These are phyloP conservation scores for Mycosphaerella arachidis DNA, from an alignment of 2,329 filamentous ascomycete genomes.

Conservation along the genomic window DNA sequence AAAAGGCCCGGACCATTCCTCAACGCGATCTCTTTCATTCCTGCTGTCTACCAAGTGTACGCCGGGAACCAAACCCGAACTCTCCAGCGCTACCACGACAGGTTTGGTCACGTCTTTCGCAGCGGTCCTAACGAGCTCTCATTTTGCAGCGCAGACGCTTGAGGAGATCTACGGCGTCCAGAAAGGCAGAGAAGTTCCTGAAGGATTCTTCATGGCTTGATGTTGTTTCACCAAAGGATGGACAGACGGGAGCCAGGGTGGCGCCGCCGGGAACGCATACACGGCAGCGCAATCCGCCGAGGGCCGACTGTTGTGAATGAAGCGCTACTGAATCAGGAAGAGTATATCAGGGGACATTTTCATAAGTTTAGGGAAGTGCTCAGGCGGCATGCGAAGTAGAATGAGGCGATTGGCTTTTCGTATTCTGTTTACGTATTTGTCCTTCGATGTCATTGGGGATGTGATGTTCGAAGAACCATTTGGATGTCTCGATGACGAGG, in stretches of 20 bases:
- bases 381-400: not conserved
- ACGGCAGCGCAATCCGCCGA: not conserved
- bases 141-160: constrained; percentile 3
- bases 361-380: constrained; percentile 1
- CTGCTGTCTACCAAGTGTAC: not conserved
- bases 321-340: not conserved
- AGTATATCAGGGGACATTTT: not conserved
- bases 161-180: constrained; percentile 4
- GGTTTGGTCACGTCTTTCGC: constrained; percentile 27
- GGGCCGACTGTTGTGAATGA: constrained; percentile 1
- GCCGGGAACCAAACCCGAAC: not conserved
- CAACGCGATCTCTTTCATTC: not conserved
- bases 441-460: constrained; percentile 4
- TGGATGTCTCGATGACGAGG: not conserved
- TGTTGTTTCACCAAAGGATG: not conserved
- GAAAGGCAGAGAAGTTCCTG: not conserved
- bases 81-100: constrained; percentile 27
- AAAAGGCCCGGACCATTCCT: not conserved
- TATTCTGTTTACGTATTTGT: not conserved
- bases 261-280: constrained; percentile 4
- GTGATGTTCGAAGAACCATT: constrained; percentile 3
- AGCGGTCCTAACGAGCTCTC: constrained; percentile 7
- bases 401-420: constrained; percentile 3
- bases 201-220: not conserved
- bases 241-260: not conserved